Evolutionary conservation across 2,329 filamentous ascomycete genomes (phyloP).

Genomic region (Chaetomiaceae sp.): DNA sequence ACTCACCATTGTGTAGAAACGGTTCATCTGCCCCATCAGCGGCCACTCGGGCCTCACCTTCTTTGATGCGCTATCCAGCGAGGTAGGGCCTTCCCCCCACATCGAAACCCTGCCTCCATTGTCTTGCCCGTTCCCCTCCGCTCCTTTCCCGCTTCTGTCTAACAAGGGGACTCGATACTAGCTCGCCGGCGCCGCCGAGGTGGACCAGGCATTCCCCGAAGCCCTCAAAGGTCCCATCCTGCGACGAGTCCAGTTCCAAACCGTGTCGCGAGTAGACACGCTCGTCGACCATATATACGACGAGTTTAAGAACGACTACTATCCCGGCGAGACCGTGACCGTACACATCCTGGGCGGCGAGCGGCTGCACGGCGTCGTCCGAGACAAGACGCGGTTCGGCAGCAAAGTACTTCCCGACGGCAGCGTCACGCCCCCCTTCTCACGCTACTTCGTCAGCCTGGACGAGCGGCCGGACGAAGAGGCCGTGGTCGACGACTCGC

Average conservation of each 20-base stretch:
- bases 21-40: constrained; percentile 93
- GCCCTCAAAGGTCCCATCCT: constrained; percentile 85
- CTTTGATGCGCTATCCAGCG: constrained; percentile 86
- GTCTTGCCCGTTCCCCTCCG: constrained; percentile 1
- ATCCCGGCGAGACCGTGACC: constrained; percentile 77
- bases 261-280: constrained; percentile 81
- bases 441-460: constrained; percentile 74
- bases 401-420: constrained; percentile 60
- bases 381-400: constrained; percentile 78
- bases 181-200: constrained; percentile 76
- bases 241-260: constrained; percentile 86
- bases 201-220: constrained; percentile 88
- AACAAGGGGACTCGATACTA: constrained; percentile 32
- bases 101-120: neutral
- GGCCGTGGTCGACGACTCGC: constrained; percentile 70
- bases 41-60: constrained; percentile 87
- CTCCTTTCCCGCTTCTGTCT: constrained; percentile 22
- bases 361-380: constrained; percentile 64
- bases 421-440: constrained; percentile 61
- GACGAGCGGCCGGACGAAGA: constrained; percentile 63
- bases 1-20: constrained; percentile 47
- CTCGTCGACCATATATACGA: constrained; percentile 62
- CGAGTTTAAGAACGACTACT: constrained; percentile 84
- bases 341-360: constrained; percentile 65
- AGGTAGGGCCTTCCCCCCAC: constrained; percentile 51